Conservation (phyloP, 106 monocot genomes). For the Allium cepa region DNA sequence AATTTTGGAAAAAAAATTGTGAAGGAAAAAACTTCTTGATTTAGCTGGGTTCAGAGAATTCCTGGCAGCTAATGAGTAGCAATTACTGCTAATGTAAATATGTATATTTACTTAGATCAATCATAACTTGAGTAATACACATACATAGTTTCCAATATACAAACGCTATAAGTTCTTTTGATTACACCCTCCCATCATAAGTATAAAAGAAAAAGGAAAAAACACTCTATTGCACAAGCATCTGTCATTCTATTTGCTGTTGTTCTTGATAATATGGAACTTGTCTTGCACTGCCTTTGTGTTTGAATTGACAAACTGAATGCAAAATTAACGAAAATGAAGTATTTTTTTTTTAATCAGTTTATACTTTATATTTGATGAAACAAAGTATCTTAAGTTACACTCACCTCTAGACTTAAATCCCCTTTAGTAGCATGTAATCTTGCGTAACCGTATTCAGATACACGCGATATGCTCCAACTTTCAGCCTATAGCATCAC, state of each 20-base stretch:
- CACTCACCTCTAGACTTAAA: constrained; percentile 36
- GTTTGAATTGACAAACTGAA: constrained; percentile 19
- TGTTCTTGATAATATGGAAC: constrained; percentile 5
- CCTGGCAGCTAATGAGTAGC: too few species aligned
- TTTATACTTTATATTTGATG: not conserved
- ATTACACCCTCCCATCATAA: too few species aligned
- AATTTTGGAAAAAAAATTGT: too few species aligned
- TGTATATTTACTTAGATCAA: too few species aligned
- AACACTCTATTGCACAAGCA: too few species aligned
- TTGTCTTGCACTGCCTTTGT: constrained; percentile 11
- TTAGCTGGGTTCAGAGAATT: too few species aligned
- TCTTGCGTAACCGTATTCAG: constrained; percentile 60
- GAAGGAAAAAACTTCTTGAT: too few species aligned
- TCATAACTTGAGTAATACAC: too few species aligned
- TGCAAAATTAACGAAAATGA: not conserved
- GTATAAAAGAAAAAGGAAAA: too few species aligned
- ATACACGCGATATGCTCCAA: constrained; percentile 60
- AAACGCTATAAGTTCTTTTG: too few species aligned
- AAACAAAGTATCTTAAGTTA: not conserved
- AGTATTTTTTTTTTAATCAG: not conserved
- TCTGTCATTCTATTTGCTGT: not conserved
- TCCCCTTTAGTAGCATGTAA: constrained; percentile 41
- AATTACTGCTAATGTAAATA: too few species aligned
- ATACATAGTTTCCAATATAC: too few species aligned
- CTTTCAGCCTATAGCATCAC: constrained; percentile 14